Evolutionary conservation across 1,284 basidiomycete species (phyloP).

Genomic region (Blastosporella zonata): DNA sequence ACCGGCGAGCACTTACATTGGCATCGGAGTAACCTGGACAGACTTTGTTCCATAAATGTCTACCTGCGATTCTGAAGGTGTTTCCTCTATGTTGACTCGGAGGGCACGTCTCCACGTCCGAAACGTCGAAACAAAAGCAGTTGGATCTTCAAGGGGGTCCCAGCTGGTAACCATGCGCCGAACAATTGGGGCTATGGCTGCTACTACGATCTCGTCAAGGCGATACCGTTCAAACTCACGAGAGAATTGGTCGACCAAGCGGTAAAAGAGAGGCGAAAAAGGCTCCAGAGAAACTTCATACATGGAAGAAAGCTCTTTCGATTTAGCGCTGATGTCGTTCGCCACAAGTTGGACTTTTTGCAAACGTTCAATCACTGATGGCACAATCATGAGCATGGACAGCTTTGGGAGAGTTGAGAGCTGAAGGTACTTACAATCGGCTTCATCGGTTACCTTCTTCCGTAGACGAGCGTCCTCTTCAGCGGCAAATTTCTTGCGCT

Average conservation of each 20-base stretch:
- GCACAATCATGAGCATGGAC: slow-evolving; percentile 16
- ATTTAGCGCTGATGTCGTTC: slow-evolving; percentile 62
- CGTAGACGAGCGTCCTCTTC: slow-evolving; percentile 70
- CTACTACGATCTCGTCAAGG: slow-evolving; percentile 91
- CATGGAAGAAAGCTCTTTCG: slow-evolving; percentile 57
- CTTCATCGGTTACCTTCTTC: slow-evolving; percentile 70
- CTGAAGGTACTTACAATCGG: slow-evolving; percentile 55
- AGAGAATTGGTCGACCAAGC: slow-evolving; percentile 68
- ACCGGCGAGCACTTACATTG: slow-evolving; percentile 35
- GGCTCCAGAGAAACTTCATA: slow-evolving; percentile 70
- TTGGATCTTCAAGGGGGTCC: slow-evolving; percentile 72
- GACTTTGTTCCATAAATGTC: slow-evolving; percentile 55
- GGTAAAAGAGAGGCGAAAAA: slow-evolving; percentile 71
- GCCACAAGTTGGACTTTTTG: slow-evolving; percentile 74
- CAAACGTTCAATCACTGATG: slow-evolving; percentile 69
- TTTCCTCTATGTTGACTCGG: slow-evolving; percentile 46
- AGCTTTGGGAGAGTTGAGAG: slow-evolving; percentile 2
- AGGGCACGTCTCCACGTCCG: slow-evolving; percentile 68
- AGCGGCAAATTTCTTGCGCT: slow-evolving; percentile 72
- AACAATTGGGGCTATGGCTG: slow-evolving; percentile 80
- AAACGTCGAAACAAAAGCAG: slow-evolving; percentile 61
- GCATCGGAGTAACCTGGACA: slow-evolving; percentile 27
- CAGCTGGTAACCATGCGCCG: slow-evolving; percentile 66
- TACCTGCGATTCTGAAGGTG: slow-evolving; percentile 42
- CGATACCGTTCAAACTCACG: slow-evolving; percentile 78